Conservation (phyloP, 768 basidiomycete species). For the Boletus patriciae region DNA sequence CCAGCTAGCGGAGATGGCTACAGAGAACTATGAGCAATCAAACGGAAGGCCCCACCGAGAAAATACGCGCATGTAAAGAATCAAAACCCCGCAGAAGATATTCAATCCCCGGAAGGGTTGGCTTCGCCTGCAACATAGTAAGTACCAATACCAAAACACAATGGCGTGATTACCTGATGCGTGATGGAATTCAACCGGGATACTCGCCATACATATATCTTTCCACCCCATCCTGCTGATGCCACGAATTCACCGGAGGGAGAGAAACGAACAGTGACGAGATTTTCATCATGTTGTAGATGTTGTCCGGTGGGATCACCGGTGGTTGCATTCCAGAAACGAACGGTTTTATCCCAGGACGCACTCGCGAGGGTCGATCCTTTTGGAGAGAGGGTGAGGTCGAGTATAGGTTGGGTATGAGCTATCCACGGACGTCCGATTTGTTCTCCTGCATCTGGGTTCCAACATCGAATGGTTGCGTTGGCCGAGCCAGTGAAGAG, state of each 20-base stretch:
- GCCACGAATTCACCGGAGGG: slow-evolving; percentile 6
- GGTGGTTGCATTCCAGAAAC: slow-evolving; percentile 10
- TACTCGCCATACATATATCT: slow-evolving; percentile 4
- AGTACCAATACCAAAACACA: too few relatives aligned
- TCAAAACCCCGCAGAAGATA: too few relatives aligned
- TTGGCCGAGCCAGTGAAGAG: background rate
- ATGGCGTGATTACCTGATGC: too few relatives aligned
- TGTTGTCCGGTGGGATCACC: background rate
- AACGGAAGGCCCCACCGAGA: too few relatives aligned
- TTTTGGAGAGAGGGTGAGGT: slow-evolving; percentile 1
- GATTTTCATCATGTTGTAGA: background rate
- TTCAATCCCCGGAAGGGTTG: too few relatives aligned
- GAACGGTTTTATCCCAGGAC: slow-evolving; percentile 2
- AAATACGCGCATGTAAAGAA: too few relatives aligned
- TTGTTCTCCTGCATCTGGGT: background rate
- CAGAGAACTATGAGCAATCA: too few relatives aligned
- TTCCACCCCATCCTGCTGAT: background rate
- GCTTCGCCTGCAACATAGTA: too few relatives aligned
- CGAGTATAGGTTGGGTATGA: slow-evolving; percentile 13
- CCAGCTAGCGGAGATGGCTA: too few relatives aligned
- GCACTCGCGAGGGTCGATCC: slow-evolving; percentile 9
- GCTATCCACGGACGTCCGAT: slow-evolving; percentile 12
- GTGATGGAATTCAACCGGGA: background rate
- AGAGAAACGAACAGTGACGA: slow-evolving; percentile 3
- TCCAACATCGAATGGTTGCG: slow-evolving; percentile 10